These are phyloP conservation scores for Tulasnella sp. DNA, from an alignment of 768 basidiomycete species.

Conservation along the genomic window DNA sequence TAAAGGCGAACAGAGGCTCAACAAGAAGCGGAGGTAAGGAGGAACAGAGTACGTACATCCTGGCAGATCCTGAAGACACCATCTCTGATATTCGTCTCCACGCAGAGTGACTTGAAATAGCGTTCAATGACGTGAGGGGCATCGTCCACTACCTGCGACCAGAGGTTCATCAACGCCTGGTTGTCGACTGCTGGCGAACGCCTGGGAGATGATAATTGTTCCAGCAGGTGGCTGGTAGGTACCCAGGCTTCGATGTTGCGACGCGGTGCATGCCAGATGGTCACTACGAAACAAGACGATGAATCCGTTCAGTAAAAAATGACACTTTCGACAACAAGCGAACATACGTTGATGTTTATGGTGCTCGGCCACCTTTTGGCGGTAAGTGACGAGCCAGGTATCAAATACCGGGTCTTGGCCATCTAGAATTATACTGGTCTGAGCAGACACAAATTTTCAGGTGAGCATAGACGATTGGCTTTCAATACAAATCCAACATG, in stretches of 20 bases:
- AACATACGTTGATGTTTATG: background rate
- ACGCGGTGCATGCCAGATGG: background rate
- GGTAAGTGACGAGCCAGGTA: background rate
- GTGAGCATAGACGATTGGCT: too few species aligned
- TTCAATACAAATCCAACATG: background rate
- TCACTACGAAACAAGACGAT: background rate
- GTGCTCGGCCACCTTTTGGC: background rate
- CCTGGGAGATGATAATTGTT: background rate
- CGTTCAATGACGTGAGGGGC: background rate
- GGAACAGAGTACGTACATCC: background rate
- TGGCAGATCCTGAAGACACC: background rate
- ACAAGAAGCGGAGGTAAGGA: background rate
- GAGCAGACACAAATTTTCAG: too few species aligned
- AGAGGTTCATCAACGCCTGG: too few species aligned
- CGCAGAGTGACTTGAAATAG: background rate
- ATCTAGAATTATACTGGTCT: background rate
- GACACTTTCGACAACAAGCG: background rate
- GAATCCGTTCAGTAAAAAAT: background rate
- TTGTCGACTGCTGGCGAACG: background rate
- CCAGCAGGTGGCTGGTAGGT: background rate
- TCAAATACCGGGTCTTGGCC: background rate
- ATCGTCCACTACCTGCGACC: background rate
- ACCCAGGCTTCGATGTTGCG: background rate
- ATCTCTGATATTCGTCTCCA: background rate
- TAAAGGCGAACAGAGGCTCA: too few species aligned